Evolutionary conservation across 352 stramenopile species (phyloP), one percentile per base, ranked within the genome.

Genomic region (Phytophthora europaea): DNA sequence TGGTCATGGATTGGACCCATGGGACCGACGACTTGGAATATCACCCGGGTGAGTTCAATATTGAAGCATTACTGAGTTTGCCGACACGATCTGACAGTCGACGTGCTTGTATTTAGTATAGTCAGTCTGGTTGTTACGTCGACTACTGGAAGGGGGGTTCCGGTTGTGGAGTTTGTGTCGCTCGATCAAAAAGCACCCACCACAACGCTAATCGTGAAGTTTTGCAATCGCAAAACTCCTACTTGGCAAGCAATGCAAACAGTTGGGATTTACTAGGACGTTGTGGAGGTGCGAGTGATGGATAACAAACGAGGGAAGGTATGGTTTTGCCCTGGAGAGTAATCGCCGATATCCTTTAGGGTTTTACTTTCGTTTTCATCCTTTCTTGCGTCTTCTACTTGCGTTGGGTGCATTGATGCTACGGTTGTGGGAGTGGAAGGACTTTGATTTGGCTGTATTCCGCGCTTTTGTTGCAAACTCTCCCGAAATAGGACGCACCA

Each of bases 221-320:
- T 65, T 34, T 65, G 47, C 26, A 47, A 55, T 2, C 16, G 7
- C 38, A 12, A 38, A 8, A 38, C 12, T 7, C 34, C 8, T 10
- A 3, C 34, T 10, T 65, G 58, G 58, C 34, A 55, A 12, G 4
- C 2, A 13, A 16, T 56, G 5, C 4, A 23, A n/a, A 55, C 43
- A 1, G 16, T 55, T 38, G 36, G 54, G n/a, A 78, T 78, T 18
- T 60, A 75, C 43, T 64, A 70, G 34, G 54, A 64, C 48, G 64
- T 64, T 20, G 53, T 70, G n/a, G 54, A 70, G 16, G 64, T 33
- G 43, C 63, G 33, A 6, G 54, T 70, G 1, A 31, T 64, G 1
- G 63, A 64, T 6, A 45, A 59, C n/a, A n/a, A n/a, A n/a, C n/a
- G n/a, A n/a, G n/a, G n/a, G n/a, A n/a, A n/a, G n/a, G n/a, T n/a